phyloP scores from a whole-genome alignment of 129 eudicot genomes.

The Centaurea solstitialis region DNA sequence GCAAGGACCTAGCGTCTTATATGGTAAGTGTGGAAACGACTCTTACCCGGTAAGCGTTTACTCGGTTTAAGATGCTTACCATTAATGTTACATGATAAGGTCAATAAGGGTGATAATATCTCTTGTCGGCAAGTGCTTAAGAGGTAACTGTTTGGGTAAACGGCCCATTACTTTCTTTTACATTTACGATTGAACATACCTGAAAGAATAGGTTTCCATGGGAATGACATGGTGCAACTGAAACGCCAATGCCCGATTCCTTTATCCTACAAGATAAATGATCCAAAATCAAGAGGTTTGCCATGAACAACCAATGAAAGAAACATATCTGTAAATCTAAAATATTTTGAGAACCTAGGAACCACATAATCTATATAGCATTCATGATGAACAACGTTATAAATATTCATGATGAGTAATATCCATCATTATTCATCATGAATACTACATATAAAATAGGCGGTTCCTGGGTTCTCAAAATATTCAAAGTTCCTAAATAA shows the following conservation, averaged over 20 bases:
- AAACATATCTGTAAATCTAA: background rate
- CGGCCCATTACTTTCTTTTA: no score
- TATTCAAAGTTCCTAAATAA: background rate
- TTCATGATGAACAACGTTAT: background rate
- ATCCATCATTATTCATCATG: background rate
- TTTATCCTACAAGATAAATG: slow-evolving; percentile 52
- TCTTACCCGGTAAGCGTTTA: no score
- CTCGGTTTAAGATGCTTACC: no score
- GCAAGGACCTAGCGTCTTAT: no score
- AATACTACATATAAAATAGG: background rate
- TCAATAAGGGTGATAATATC: no score
- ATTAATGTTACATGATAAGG: no score
- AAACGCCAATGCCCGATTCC: slow-evolving; percentile 98
- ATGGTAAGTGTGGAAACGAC: no score
- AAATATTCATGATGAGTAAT: background rate
- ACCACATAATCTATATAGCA: background rate
- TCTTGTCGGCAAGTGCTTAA: no score
- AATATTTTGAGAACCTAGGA: background rate
- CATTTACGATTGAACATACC: slow-evolving; percentile 39
- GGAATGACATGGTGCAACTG: slow-evolving; percentile 86
- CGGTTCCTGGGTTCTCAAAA: background rate
- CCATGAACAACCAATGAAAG: slow-evolving; percentile 3
- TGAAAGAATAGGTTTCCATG: slow-evolving; percentile 98
- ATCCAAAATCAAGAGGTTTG: slow-evolving; percentile 5
- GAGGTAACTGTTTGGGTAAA: no score